Evolutionary conservation across 441 rosid genomes (phyloP).

Genomic region (Hypseocharis bilobata): DNA sequence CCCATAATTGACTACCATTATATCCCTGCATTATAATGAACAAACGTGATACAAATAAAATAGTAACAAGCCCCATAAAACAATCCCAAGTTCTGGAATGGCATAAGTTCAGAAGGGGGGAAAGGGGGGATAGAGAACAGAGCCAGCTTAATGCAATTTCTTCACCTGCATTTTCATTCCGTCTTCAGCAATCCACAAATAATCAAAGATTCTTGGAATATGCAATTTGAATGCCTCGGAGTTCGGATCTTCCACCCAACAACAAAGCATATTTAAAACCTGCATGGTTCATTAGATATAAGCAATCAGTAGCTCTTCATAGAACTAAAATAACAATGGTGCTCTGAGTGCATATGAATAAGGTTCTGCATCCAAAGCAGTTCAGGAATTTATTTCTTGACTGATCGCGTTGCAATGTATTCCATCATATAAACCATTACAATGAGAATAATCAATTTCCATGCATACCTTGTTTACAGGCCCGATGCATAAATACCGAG

Average conservation of each 20-base stretch:
- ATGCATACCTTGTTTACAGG: conserved; percentile 80
- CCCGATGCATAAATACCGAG: conserved; percentile 83
- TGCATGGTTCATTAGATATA: conserved; percentile 18
- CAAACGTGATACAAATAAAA: too few species aligned
- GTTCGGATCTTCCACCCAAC: conserved; percentile 95
- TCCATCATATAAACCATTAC: too few species aligned
- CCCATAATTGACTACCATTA: conserved; percentile 96
- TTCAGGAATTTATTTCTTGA: too few species aligned
- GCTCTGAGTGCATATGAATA: background rate
- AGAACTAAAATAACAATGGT: background rate
- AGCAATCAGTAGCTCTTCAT: background rate
- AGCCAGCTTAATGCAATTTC: too few species aligned
- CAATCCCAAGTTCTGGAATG: too few species aligned
- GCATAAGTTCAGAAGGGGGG: too few species aligned
- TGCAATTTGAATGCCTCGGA: conserved; percentile 89
- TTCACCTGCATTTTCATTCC: conserved; percentile 99
- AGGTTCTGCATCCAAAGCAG: background rate
- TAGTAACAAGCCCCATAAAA: too few species aligned
- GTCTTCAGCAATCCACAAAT: conserved; percentile 92
- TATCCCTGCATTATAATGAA: conserved; percentile 51
- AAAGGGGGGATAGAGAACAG: too few species aligned
- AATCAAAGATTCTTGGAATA: conserved; percentile 74
- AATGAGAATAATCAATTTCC: too few species aligned
- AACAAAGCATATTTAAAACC: conserved; percentile 95
- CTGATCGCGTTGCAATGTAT: too few species aligned